phyloP scores from a whole-genome alignment of 2,329 filamentous ascomycete genomes.

The Rhynchosporium graminicola region DNA sequence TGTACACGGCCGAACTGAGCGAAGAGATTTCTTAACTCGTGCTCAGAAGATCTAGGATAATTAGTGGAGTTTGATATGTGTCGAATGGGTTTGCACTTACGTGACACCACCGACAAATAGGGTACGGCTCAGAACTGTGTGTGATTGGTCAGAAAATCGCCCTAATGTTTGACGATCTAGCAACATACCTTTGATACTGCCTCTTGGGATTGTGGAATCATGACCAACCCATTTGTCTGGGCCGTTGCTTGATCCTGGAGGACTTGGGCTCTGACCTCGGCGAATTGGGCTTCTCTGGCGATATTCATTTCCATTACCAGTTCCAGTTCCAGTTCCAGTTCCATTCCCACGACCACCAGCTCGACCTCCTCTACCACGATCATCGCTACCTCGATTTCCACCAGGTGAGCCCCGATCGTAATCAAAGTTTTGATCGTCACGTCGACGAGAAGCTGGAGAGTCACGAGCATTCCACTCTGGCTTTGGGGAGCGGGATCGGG shows the following conservation, averaged over 20 bases:
- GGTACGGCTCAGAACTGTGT: constrained; percentile 79
- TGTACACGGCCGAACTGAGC: constrained; percentile 82
- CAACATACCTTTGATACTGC: constrained; percentile 70
- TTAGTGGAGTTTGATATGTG: constrained; percentile 34
- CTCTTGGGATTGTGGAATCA: constrained; percentile 71
- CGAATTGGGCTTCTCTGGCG: constrained; percentile 84
- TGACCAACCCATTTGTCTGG: constrained; percentile 76
- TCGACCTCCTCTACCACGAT: constrained; percentile 51
- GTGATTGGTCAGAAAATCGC: constrained; percentile 32
- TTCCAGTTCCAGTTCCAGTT: too few species aligned
- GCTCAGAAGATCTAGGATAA: constrained; percentile 66
- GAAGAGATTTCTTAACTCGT: constrained; percentile 80
- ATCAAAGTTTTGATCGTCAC: constrained; percentile 59
- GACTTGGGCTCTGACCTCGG: constrained; percentile 64
- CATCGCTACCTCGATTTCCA: constrained; percentile 56
- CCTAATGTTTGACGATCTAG: not conserved
- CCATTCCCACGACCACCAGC: constrained; percentile 51
- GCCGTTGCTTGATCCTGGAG: constrained; percentile 47
- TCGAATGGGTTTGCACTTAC: constrained; percentile 51
- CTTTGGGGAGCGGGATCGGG: constrained; percentile 78
- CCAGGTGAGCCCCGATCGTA: constrained; percentile 71
- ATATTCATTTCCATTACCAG: constrained; percentile 55
- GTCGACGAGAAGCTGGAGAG: constrained; percentile 48
- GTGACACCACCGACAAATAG: constrained; percentile 96
- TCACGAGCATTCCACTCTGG: constrained; percentile 68